These are phyloP conservation scores for Nakazawaea ambrosiae DNA, from an alignment of 805 yeast species.

Conservation along the genomic window DNA sequence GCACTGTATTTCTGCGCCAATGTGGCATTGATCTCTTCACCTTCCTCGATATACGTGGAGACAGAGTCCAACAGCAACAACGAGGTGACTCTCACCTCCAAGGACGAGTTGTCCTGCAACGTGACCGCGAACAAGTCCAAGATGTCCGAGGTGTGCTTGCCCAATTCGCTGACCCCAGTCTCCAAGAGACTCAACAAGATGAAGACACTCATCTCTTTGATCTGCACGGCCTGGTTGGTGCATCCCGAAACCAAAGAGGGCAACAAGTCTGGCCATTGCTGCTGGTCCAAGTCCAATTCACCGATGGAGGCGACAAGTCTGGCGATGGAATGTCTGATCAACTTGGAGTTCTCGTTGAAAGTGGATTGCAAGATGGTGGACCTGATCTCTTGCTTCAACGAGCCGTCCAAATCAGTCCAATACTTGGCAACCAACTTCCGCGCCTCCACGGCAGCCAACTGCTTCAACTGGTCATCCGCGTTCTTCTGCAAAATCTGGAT, in stretches of 20 bases:
- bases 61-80: conserved; percentile 74
- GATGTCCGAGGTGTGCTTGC: conserved; percentile 56
- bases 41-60: conserved; percentile 61
- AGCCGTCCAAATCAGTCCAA: conserved; percentile 54
- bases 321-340: conserved; percentile 82
- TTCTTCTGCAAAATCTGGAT: conserved; percentile 73
- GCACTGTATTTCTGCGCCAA: conserved; percentile 49
- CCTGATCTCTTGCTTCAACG: conserved; percentile 55
- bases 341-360: conserved; percentile 51
- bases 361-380: conserved; percentile 62
- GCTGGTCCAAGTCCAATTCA: conserved; percentile 55
- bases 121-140: conserved; percentile 65
- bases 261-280: conserved; percentile 71
- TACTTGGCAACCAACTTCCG: conserved; percentile 69
- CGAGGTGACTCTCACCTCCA: conserved; percentile 75
- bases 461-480: conserved; percentile 66
- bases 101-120: conserved; percentile 52
- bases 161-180: conserved; percentile 51
- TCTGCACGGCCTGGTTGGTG: conserved; percentile 42
- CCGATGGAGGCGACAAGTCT: conserved; percentile 87
- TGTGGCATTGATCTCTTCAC: conserved; percentile 34
- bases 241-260: conserved; percentile 66
- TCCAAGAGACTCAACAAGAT: conserved; percentile 75
- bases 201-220: conserved; percentile 80
- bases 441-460: conserved; percentile 94